Conservation (phyloP, 2,329 filamentous ascomycete genomes). For the Xylaria polymorpha region DNA sequence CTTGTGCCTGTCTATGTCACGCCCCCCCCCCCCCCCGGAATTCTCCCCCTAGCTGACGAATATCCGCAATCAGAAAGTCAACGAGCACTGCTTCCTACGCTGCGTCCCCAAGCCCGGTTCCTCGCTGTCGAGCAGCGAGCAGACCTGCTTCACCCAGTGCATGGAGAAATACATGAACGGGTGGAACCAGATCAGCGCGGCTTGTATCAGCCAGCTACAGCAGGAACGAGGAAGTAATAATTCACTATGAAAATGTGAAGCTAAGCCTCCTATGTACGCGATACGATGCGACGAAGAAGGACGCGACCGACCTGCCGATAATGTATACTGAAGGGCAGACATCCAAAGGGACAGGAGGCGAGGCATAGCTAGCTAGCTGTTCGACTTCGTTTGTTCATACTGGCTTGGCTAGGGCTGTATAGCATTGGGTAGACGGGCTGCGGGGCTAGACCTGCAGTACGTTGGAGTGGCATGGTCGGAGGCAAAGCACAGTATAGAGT, state of each 20-base stretch:
- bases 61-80: conserved; percentile 73
- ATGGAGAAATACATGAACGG: conserved; percentile 87
- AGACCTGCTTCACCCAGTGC: conserved; percentile 77
- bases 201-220: conserved; percentile 74
- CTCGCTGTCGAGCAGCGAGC: conserved; percentile 74
- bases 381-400: background rate
- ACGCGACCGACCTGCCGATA: background rate
- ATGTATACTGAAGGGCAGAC: background rate
- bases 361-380: background rate
- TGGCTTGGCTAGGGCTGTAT: background rate
- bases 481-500: conserved; percentile 38
- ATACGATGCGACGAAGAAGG: conserved; percentile 1
- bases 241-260: background rate
- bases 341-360: background rate
- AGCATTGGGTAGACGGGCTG: background rate
- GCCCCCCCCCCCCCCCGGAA: background rate
- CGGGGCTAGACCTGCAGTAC: background rate
- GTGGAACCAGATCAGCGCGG: conserved; percentile 79
- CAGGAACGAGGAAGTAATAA: conserved; percentile 58
- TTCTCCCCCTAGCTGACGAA: conserved; percentile 10
- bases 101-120: conserved; percentile 77
- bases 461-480: background rate
- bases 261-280: background rate
- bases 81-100: conserved; percentile 83
- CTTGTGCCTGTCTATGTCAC: too few species aligned